Conservation (phyloP, 805 yeast genomes). For the Torulaspora microellipsoides region DNA sequence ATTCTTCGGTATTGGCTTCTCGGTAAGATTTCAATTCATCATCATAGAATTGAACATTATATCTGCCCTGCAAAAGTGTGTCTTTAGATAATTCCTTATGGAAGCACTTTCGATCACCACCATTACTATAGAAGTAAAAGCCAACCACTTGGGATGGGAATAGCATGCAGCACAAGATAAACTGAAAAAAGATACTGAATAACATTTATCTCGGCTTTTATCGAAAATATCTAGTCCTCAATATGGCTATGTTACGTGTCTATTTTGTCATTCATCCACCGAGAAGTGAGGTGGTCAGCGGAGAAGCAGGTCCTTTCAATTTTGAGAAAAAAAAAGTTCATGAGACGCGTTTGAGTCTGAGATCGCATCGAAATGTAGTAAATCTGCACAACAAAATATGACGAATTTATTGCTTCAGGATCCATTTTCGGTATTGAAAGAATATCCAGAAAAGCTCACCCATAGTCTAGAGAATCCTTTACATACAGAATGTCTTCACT, state of each 20-base stretch:
- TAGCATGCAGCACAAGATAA: conserved; percentile 18
- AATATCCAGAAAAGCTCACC: conserved; percentile 80
- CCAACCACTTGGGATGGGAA: conserved; percentile 32
- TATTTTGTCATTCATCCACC: neutral
- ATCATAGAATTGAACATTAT: conserved; percentile 44
- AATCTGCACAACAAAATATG: conserved; percentile 3
- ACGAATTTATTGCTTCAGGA: conserved; percentile 73
- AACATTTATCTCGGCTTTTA: conserved; percentile 5
- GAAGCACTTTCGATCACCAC: conserved; percentile 52
- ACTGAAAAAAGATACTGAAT: conserved; percentile 11
- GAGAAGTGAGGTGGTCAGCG: neutral
- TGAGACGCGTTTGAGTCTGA: conserved; percentile 10
- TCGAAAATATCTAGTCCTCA: neutral
- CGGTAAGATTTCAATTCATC: conserved; percentile 34
- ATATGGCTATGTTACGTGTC: neutral
- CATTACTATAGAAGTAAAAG: conserved; percentile 49
- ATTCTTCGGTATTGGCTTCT: conserved; percentile 33
- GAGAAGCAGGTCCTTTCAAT: neutral
- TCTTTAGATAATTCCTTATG: conserved; percentile 50
- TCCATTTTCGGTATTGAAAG: conserved; percentile 88
- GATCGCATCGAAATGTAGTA: neutral
- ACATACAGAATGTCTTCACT: conserved; percentile 61
- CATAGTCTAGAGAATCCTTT: conserved; percentile 60
- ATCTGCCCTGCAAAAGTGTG: conserved; percentile 46
- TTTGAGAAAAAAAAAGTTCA: conserved; percentile 1